Conservation (phyloP, 225 moss, liverwort and hornwort genomes). For the Antitrichia curtipendula region DNA sequence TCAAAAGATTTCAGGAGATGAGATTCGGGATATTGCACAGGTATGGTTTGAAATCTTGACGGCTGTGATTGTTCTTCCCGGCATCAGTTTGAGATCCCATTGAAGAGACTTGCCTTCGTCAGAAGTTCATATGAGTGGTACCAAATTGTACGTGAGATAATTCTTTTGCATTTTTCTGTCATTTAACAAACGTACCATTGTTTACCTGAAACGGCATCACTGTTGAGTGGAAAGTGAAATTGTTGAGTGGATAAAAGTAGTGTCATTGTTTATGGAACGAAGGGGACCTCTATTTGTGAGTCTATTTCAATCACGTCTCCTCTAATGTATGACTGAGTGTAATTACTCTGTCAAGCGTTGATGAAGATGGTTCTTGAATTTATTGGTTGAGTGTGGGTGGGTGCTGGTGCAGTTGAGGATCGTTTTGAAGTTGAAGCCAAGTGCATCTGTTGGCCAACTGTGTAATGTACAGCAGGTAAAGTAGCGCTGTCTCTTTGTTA, state of each 20-base stretch:
- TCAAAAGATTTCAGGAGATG: slow-evolving; percentile 69
- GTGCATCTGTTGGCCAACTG: slow-evolving; percentile 61
- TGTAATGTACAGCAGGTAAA: slow-evolving; percentile 92
- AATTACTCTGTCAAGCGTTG: background rate
- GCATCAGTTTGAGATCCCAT: background rate
- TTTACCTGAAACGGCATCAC: background rate
- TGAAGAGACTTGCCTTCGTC: background rate
- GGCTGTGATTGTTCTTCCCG: background rate
- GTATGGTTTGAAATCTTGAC: slow-evolving; percentile 5
- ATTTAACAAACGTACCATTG: background rate
- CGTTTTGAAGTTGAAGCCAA: slow-evolving; percentile 79
- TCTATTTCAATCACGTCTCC: background rate
- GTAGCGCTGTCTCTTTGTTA: background rate
- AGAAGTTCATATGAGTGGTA: background rate
- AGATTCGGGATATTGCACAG: slow-evolving; percentile 94
- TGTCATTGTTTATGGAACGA: background rate
- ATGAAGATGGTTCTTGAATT: background rate
- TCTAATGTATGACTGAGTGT: background rate
- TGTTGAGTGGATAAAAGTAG: background rate
- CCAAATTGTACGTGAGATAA: background rate
- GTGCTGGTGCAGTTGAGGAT: slow-evolving; percentile 71
- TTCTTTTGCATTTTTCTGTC: background rate
- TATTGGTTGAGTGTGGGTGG: background rate
- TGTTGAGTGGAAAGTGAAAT: background rate
- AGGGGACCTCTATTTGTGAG: background rate